Evolutionary conservation across 169 alveolate species (phyloP).

Genomic region (Plasmodium cynomolgi): DNA sequence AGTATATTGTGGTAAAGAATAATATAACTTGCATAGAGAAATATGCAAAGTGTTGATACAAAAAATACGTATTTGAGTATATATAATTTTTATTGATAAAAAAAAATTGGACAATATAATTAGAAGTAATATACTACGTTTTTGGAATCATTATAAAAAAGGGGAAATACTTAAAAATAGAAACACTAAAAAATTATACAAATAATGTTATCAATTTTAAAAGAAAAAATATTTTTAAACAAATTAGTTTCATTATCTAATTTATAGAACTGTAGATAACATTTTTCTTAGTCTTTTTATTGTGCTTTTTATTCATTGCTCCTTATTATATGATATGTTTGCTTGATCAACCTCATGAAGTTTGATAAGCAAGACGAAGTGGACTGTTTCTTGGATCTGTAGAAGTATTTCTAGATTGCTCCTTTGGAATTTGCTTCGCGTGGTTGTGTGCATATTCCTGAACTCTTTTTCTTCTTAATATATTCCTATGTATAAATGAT

Average conservation of each 20-base stretch:
- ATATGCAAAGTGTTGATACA: no score
- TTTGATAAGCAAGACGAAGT: neutral
- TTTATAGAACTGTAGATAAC: neutral
- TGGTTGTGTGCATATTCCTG: neutral
- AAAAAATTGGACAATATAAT: neutral
- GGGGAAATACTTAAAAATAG: neutral
- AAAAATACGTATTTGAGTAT: no score
- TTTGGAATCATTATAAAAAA: neutral
- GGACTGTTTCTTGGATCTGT: neutral
- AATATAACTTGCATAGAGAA: no score
- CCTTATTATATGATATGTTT: neutral
- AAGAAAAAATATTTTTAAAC: neutral
- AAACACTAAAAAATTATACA: neutral
- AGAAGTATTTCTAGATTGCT: neutral
- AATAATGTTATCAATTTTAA: neutral
- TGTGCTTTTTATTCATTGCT: neutral
- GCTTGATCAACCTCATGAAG: neutral
- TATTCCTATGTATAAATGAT: neutral
- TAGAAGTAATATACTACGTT: neutral
- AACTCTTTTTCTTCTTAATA: neutral
- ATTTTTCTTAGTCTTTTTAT: neutral
- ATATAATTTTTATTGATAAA: no score
- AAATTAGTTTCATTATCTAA: neutral
- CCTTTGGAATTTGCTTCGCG: neutral
- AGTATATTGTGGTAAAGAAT: neutral